A percentile compares a stretch with the other conserved stretches of the same genome.
These are phyloP conservation scores for Penicillium tannophilum DNA, from an alignment of 495 filamentous ascomycete species.

Conservation along the genomic window DNA sequence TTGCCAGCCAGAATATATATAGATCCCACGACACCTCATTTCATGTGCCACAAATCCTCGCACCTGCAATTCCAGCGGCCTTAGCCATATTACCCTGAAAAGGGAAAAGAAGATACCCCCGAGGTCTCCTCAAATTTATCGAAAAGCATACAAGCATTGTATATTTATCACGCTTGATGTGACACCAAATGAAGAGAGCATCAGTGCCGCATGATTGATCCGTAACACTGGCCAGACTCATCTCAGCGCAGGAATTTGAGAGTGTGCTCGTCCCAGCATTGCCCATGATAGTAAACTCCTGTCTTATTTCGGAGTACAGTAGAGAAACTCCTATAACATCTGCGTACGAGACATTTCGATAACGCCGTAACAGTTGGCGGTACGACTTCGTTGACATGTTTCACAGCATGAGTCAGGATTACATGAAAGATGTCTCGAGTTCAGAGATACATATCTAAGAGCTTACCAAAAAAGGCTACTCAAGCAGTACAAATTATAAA, in stretches of 20 bases:
- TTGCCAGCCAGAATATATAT: background rate
- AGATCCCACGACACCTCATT: background rate
- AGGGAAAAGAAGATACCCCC: no score
- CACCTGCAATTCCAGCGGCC: background rate
- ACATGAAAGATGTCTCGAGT: no score
- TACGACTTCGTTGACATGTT: background rate
- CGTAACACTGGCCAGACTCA: background rate
- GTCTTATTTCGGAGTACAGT: background rate
- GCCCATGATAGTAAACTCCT: background rate
- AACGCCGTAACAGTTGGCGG: background rate
- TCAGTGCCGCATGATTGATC: background rate
- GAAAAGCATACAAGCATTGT: no score
- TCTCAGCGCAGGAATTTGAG: background rate
- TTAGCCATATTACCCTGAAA: background rate
- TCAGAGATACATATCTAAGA: no score
- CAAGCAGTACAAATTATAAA: no score
- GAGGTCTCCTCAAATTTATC: no score
- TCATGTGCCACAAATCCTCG: background rate
- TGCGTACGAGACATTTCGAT: background rate
- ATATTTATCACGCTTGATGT: background rate
- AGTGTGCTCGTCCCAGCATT: background rate
- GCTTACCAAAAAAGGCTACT: no score
- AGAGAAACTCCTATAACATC: no score
- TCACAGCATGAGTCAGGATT: background rate
- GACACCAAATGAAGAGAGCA: background rate